Base-by-base conservation (phyloP, 2,329 filamentous ascomycete species). In the Colletotrichum acutatum region DNA sequence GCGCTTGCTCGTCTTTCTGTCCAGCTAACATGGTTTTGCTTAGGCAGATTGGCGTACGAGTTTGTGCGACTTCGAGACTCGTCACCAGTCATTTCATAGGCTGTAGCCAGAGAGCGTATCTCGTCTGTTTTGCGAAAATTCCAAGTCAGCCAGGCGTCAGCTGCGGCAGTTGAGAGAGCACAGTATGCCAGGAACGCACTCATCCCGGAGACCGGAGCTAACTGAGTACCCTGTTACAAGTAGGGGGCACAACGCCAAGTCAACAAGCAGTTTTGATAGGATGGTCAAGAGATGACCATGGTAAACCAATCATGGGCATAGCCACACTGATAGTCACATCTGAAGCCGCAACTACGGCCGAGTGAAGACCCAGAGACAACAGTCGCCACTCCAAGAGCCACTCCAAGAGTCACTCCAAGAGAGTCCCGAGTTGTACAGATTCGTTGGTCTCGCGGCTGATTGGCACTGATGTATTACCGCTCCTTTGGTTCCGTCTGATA, bases 401-500 rank as follows among this genome's bases (percentile, higher is more conserved):
- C n/a, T n/a, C n/a, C n/a, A n/a, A n/a, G n/a, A n/a, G n/a, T n/a
- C 62, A 42, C n/a, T 19, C 24, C 22, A n/a, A 26, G n/a, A 6
- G 26, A 57, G 32, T 30, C 7, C 19, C 8, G 58, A 30, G 24
- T 68, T 7, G 24, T 9, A 57, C 53, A 37, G 19, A n/a, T 14
- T 24, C n/a, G 24, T 12, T 24, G 34, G 32, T 30, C 26, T 63
- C 24, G 12, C 37, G 24, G 9, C 28, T 26, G 37, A 59, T 46
- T 46, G 28, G 63, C n/a, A 26, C 14, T n/a, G n/a, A 16, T 14
- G 37, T 32, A 5, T 56, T 26, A 46, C 19, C 19, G 12, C 19
- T 9, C 22, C 12, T 26, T 42, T 72, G 59, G 57, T 24, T 26
- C 1, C 26, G 42, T 32, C 42, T 72, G 69, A 69, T 69, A 30